Evolutionary conservation across 2,329 filamentous ascomycete species (phyloP).

Genomic region (Hypoxylon sp.): DNA sequence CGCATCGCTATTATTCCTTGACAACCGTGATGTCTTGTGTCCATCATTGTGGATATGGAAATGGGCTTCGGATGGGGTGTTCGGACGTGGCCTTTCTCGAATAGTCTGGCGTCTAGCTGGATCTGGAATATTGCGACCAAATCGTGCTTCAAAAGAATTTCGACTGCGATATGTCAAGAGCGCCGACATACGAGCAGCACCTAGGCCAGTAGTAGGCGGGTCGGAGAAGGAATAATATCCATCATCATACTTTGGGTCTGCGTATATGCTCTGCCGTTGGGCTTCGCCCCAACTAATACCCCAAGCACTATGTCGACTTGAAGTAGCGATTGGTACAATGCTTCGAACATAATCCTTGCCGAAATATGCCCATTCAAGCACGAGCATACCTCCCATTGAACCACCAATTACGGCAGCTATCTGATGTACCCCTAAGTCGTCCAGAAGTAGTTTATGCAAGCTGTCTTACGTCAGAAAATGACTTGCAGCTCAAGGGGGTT

Average conservation of each 20-base stretch:
- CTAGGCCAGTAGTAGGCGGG: conserved; percentile 87
- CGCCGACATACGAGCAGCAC: conserved; percentile 96
- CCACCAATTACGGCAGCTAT: conserved; percentile 85
- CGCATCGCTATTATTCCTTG: conserved; percentile 62
- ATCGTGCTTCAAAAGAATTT: conserved; percentile 96
- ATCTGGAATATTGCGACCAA: conserved; percentile 93
- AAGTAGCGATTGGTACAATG: conserved; percentile 88
- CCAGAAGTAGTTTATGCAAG: conserved; percentile 83
- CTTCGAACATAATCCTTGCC: conserved; percentile 87
- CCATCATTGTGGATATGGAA: conserved; percentile 89
- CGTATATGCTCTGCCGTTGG: conserved; percentile 94
- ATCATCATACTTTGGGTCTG: conserved; percentile 97
- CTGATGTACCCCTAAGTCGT: conserved; percentile 84
- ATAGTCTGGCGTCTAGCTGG: conserved; percentile 87
- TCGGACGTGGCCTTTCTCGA: conserved; percentile 73
- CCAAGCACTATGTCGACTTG: conserved; percentile 88
- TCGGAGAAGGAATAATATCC: conserved; percentile 93
- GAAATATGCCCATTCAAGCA: conserved; percentile 93
- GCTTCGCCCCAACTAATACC: conserved; percentile 93
- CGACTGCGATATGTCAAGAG: conserved; percentile 95
- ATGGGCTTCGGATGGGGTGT: conserved; percentile 78
- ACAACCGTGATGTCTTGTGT: conserved; percentile 74
- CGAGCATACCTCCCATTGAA: conserved; percentile 90
- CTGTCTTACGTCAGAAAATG: conserved; percentile 59
- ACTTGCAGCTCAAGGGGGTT: conserved; percentile 12